Conservation (phyloP, 73 alveolate genomes). For the Effrenium voratum region DNA sequence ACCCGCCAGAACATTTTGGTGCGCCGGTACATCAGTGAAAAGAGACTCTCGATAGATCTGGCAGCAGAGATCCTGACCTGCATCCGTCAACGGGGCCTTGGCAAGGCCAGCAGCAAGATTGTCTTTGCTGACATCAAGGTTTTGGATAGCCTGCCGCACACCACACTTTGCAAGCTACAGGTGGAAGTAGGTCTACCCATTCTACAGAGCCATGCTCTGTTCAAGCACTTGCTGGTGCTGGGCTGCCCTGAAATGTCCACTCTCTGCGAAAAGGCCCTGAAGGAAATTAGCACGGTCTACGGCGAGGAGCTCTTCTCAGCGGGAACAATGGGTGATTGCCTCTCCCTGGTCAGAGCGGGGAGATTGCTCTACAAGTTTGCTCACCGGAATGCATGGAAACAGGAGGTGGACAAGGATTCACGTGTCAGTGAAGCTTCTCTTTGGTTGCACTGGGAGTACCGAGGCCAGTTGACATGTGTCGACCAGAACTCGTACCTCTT, state of each 20-base stretch:
- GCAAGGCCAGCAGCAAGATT: slow-evolving; percentile 50
- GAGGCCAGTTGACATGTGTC: slow-evolving; percentile 11
- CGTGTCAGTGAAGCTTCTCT: slow-evolving; percentile 15
- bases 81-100: slow-evolving; percentile 73
- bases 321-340: slow-evolving; percentile 19
- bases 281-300: slow-evolving; percentile 11
- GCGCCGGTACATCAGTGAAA: slow-evolving; percentile 53
- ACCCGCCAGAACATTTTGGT: slow-evolving; percentile 44
- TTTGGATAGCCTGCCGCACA: slow-evolving; percentile 18
- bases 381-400: background rate
- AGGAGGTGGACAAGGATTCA: background rate
- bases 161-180: background rate
- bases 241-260: background rate
- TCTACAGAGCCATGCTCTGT: background rate
- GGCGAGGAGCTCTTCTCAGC: slow-evolving; percentile 57
- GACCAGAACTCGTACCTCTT: slow-evolving; percentile 28
- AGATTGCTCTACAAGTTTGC: background rate
- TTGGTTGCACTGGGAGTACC: slow-evolving; percentile 46
- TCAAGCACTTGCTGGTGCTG: slow-evolving; percentile 16
- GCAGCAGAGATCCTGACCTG: slow-evolving; percentile 39
- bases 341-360: slow-evolving; percentile 38
- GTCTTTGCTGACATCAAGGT: slow-evolving; percentile 60
- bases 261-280: slow-evolving; percentile 25
- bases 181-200: slow-evolving; percentile 29
- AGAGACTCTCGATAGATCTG: slow-evolving; percentile 8